These are phyloP conservation scores for Scheffersomyces insectosa DNA, from an alignment of 1,139 yeast species.

Conservation along the genomic window DNA sequence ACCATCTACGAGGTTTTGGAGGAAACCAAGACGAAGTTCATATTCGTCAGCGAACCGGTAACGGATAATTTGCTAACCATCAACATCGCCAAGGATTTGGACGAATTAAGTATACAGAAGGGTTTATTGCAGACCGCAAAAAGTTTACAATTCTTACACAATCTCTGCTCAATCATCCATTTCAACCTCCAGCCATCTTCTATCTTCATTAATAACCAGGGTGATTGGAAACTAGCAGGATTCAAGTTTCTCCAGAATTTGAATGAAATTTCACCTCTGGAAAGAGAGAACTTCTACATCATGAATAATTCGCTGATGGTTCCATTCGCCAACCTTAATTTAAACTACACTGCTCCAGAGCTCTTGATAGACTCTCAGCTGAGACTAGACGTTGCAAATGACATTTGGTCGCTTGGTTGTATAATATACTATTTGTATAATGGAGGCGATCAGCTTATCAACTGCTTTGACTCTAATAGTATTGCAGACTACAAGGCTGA, in stretches of 20 bases:
- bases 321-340: constrained; percentile 74
- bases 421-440: constrained; percentile 68
- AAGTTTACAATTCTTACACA: constrained; percentile 81
- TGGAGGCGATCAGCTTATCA: constrained; percentile 46
- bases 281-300: constrained; percentile 54
- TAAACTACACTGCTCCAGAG: constrained; percentile 80
- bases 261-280: constrained; percentile 47
- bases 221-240: constrained; percentile 94
- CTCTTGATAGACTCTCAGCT: constrained; percentile 55
- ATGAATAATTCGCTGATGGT: constrained; percentile 72
- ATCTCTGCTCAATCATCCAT: constrained; percentile 73
- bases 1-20: constrained; percentile 85
- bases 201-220: constrained; percentile 73
- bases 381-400: constrained; percentile 64
- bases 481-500: constrained; percentile 50
- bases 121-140: constrained; percentile 80
- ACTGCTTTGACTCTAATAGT: constrained; percentile 49
- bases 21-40: constrained; percentile 73
- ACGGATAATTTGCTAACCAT: constrained; percentile 57
- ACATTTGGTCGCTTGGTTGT: constrained; percentile 80
- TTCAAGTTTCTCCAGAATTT: constrained; percentile 63
- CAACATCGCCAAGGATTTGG: constrained; percentile 43
- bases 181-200: constrained; percentile 78
- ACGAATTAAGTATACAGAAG: constrained; percentile 76
- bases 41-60: constrained; percentile 85